Conservation (phyloP, 2,329 filamentous ascomycete genomes). For the Beauveria bassiana region DNA sequence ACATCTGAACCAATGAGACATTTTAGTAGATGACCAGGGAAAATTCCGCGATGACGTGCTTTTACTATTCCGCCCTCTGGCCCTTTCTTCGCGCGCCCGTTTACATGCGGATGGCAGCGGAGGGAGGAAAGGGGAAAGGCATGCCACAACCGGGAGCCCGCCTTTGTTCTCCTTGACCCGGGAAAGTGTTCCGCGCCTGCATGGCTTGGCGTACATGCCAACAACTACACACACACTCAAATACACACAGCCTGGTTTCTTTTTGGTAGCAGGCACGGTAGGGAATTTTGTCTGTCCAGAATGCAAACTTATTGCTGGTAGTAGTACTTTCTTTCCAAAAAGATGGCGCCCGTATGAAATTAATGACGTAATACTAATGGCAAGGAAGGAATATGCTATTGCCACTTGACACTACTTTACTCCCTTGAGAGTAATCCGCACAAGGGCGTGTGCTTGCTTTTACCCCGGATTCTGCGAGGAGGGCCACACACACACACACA, state of each 20-base stretch:
- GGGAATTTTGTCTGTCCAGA: background rate
- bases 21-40: background rate
- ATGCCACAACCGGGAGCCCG: background rate
- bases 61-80: background rate
- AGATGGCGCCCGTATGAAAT: background rate
- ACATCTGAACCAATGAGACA: background rate
- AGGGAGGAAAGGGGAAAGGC: background rate
- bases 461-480: background rate
- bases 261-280: too few relatives aligned
- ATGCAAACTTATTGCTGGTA: background rate
- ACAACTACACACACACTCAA: background rate
- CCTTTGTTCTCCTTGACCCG: background rate
- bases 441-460: background rate
- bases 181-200: background rate
- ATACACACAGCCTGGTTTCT: background rate
- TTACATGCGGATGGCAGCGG: slow-evolving; percentile 9
- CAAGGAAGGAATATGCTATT: background rate
- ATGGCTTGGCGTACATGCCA: slow-evolving; percentile 2
- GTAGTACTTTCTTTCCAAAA: background rate
- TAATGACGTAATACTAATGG: background rate
- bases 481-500: background rate
- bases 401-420: background rate
- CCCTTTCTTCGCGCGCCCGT: background rate
- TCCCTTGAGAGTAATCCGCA: too few relatives aligned
- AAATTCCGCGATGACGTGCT: background rate